These are phyloP conservation scores for Pyricularia sp. DNA, from an alignment of 2,329 filamentous ascomycete species.

Conservation along the genomic window DNA sequence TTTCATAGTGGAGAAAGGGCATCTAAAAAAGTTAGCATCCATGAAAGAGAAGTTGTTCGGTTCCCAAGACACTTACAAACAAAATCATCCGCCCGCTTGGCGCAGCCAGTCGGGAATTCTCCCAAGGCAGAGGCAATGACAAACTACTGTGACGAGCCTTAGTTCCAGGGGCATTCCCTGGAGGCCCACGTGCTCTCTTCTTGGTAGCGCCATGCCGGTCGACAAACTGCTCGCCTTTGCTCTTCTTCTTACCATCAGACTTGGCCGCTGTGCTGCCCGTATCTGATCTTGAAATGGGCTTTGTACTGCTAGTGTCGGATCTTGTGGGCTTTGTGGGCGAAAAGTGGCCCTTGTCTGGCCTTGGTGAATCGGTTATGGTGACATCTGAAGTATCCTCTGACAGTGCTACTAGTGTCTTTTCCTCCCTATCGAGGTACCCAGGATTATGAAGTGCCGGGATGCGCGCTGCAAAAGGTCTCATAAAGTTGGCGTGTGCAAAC, in stretches of 20 bases:
- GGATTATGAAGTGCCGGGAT: constrained; percentile 25
- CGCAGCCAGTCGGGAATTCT: constrained; percentile 18
- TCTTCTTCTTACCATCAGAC: constrained; percentile 20
- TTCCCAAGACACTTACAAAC: constrained; percentile 21
- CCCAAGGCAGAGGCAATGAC: constrained; percentile 16
- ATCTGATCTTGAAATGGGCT: background rate
- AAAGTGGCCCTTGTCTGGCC: background rate
- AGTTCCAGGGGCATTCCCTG: constrained; percentile 23
- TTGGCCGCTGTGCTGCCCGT: constrained; percentile 3
- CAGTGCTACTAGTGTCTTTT: constrained; percentile 17
- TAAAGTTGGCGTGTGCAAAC: constrained; percentile 50
- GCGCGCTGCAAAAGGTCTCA: constrained; percentile 48
- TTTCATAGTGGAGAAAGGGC: constrained; percentile 59
- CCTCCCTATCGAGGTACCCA: constrained; percentile 20
- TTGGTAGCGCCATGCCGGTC: constrained; percentile 24
- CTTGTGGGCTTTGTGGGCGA: background rate
- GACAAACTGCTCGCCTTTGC: constrained; percentile 23
- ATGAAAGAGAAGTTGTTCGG: background rate
- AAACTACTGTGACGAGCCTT: constrained; percentile 18
- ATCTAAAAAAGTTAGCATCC: constrained; percentile 35
- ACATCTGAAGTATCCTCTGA: constrained; percentile 18
- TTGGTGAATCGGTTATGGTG: constrained; percentile 4
- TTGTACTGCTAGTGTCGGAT: background rate
- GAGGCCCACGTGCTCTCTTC: constrained; percentile 22
- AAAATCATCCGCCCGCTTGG: constrained; percentile 21